Base-by-base conservation (phyloP, 2,329 filamentous ascomycete species). In the Nectriaceae sp. region DNA sequence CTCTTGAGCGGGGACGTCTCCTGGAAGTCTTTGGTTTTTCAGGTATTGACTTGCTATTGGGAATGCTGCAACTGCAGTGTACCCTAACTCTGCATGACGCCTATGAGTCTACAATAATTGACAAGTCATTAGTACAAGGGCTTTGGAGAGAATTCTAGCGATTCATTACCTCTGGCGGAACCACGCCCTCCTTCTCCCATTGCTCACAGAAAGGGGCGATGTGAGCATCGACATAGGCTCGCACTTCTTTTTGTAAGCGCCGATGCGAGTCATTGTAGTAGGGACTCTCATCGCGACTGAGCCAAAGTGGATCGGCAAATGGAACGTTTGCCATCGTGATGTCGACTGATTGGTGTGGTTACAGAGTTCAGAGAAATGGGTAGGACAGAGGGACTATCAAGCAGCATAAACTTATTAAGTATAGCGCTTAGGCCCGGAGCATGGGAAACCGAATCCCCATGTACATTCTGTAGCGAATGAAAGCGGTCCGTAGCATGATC, bases 231-330 rank as follows among this genome's bases (percentile, higher is more conserved):
- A 87, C 70, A 52, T 87, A 87, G 20, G 73, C 61, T 33, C 85
- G 78, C 0, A 87, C 69, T 4, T 70, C 73, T 31, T 78, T 72
- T 43, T 82, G 80, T 2, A 88, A 72, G n/a, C 66, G 69, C 24
- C 77, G 75, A 61, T 88, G 85, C 3, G 78, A 79, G 13, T 77
- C 73, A 21, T 76, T 84, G 71, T 88, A 88, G 68, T 87, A 86
- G 0, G 83, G 81, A 11, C 52, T 54, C 11, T 26, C 16, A 10
- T 18, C 42, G 26, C 52, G 35, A 16, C 45, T 52, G 10, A 54
- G 16, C 52, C 52, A 54, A 18, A 54, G 52, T 18, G 52, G 52
- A 40, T 54, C 52, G 24, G 52, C 52, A 11, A 54, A 54, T 3
- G 52, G 52, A 29, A 48, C 40, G 37, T 42, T 22, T 2, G 52